Evolutionary conservation across 495 filamentous ascomycete genomes (phyloP).

Genomic region (Oidiodendron maius): DNA sequence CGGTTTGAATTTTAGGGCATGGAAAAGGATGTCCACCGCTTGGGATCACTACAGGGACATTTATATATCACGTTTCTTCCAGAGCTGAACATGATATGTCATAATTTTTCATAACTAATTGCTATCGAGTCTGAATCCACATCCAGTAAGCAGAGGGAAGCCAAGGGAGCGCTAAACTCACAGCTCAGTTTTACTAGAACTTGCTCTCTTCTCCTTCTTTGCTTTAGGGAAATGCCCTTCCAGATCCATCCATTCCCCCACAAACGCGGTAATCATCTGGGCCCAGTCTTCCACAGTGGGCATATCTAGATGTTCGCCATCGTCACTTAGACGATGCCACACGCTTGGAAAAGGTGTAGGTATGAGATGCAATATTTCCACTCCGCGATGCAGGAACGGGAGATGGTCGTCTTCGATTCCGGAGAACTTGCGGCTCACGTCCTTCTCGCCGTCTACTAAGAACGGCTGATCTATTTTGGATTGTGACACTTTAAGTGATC

Average conservation of each 20-base stretch:
- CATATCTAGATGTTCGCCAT: constrained; percentile 80
- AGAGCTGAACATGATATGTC: not conserved
- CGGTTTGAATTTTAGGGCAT: too few relatives aligned
- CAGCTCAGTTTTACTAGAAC: constrained; percentile 16
- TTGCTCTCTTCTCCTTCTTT: constrained; percentile 10
- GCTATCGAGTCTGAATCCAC: constrained; percentile 5
- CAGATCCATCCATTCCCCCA: constrained; percentile 89
- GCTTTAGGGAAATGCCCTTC: constrained; percentile 52
- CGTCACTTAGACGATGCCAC: constrained; percentile 83
- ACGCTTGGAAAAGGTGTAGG: constrained; percentile 74
- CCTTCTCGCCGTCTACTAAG: constrained; percentile 49
- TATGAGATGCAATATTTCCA: constrained; percentile 84
- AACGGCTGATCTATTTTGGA: constrained; percentile 23
- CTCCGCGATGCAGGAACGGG: constrained; percentile 79
- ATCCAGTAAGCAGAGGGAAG: not conserved
- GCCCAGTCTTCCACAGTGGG: constrained; percentile 86
- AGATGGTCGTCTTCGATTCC: constrained; percentile 80
- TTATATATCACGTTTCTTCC: too few relatives aligned
- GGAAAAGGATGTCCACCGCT: too few relatives aligned
- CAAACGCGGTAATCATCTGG: constrained; percentile 73
- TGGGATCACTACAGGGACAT: too few relatives aligned
- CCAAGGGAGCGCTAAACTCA: constrained; percentile 15
- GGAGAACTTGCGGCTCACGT: constrained; percentile 32
- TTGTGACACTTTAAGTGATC: constrained; percentile 27
- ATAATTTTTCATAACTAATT: not conserved